Conservation (phyloP, 331 rosid species). For the Malus hybrid region DNA sequence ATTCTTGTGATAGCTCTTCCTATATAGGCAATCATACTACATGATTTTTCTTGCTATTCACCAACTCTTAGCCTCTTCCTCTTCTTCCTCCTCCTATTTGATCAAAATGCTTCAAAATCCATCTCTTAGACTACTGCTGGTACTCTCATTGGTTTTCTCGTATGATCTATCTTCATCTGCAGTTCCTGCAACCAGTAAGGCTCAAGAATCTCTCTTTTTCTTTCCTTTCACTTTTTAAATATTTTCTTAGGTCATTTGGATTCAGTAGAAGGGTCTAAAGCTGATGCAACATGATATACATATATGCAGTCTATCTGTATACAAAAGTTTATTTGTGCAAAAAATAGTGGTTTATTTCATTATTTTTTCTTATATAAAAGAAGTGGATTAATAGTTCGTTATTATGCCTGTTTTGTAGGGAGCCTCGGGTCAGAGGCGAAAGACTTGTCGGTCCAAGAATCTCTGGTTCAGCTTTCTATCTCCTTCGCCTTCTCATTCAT, state of each 20-base stretch:
- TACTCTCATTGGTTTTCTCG: conserved; percentile 6
- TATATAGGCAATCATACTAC: no score
- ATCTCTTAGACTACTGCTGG: not conserved
- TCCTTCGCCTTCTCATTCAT: not conserved
- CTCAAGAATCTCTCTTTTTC: not conserved
- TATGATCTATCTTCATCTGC: not conserved
- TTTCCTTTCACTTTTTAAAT: not conserved
- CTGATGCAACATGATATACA: no score
- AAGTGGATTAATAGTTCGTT: not conserved
- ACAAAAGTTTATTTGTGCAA: not conserved
- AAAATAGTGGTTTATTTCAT: not conserved
- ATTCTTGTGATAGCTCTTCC: no score
- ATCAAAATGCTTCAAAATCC: conserved; percentile 1
- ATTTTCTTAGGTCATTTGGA: not conserved
- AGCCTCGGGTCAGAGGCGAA: conserved; percentile 19
- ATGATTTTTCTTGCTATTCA: no score
- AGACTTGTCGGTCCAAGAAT: conserved; percentile 9
- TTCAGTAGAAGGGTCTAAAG: not conserved
- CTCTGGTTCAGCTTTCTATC: not conserved
- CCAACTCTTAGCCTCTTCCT: no score
- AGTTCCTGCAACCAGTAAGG: conserved; percentile 22
- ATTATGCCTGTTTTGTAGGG: conserved; percentile 24
- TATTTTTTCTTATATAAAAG: not conserved
- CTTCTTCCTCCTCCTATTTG: not conserved
- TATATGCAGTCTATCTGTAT: no score